Evolutionary conservation across 768 basidiomycete species (phyloP).

Genomic region (Rhodotorula toruloides): DNA sequence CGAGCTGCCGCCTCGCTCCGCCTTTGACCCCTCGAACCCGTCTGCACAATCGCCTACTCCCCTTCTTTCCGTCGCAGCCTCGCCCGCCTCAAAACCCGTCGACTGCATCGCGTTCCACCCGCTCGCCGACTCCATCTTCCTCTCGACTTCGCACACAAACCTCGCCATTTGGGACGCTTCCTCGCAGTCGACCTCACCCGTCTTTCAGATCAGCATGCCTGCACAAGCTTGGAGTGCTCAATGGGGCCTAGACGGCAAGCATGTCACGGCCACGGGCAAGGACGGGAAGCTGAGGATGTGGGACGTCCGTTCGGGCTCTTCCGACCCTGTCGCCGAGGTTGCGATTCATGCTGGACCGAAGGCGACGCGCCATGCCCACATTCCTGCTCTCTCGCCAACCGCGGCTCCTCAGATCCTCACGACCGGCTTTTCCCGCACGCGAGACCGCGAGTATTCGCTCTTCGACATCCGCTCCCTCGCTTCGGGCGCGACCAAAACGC

Average conservation of each 20-base stretch:
- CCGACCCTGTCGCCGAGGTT: neutral
- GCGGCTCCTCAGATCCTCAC: slow-evolving; percentile 16
- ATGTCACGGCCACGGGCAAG: slow-evolving; percentile 8
- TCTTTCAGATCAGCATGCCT: neutral
- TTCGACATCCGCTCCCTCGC: slow-evolving; percentile 35
- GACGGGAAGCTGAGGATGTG: slow-evolving; percentile 30
- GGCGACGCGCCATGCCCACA: slow-evolving; percentile 28
- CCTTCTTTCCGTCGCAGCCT: neutral
- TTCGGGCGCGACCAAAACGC: slow-evolving; percentile 23
- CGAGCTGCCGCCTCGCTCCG: neutral
- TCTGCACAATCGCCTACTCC: neutral
- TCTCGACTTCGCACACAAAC: neutral
- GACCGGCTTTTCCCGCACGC: slow-evolving; percentile 37
- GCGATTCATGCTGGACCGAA: slow-evolving; percentile 20
- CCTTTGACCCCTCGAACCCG: neutral
- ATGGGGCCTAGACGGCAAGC: slow-evolving; percentile 20
- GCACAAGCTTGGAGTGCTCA: slow-evolving; percentile 15
- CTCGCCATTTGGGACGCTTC: slow-evolving; percentile 25
- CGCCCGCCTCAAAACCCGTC: slow-evolving; percentile 13
- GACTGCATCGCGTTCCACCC: slow-evolving; percentile 37
- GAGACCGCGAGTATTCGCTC: slow-evolving; percentile 46
- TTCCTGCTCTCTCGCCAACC: neutral
- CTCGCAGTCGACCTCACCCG: neutral
- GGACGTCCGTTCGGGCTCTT: slow-evolving; percentile 11
- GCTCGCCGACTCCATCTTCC: slow-evolving; percentile 15